These are phyloP conservation scores for Millerozyma miso DNA, from an alignment of 805 yeast genomes.

Conservation along the genomic window DNA sequence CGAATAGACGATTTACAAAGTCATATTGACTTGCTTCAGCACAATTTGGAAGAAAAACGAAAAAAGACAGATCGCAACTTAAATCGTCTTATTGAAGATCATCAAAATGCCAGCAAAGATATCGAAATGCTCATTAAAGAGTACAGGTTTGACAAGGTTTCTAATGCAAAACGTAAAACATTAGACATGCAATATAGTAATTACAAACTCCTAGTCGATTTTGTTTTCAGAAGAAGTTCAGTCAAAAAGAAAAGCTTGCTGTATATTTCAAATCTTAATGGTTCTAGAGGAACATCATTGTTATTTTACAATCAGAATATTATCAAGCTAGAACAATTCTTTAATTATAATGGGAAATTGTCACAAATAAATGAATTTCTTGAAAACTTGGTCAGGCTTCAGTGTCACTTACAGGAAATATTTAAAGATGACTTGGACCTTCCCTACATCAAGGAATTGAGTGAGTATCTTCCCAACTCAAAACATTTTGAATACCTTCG, in stretches of 20 bases:
- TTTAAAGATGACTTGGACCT: slow-evolving; percentile 15
- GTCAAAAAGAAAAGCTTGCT: neutral
- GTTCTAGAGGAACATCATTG: slow-evolving; percentile 2
- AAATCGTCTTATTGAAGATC: neutral
- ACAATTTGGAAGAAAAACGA: neutral
- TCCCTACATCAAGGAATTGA: slow-evolving; percentile 24
- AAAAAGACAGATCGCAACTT: neutral
- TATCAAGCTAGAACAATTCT: slow-evolving; percentile 22
- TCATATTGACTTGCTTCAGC: neutral
- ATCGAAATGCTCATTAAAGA: slow-evolving; percentile 4
- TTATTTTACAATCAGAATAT: slow-evolving; percentile 25
- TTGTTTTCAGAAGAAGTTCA: slow-evolving; percentile 13
- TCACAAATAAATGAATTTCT: slow-evolving; percentile 27
- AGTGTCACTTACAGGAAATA: slow-evolving; percentile 14
- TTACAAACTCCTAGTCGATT: slow-evolving; percentile 23
- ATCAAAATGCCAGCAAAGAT: neutral
- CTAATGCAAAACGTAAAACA: slow-evolving; percentile 23
- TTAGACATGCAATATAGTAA: slow-evolving; percentile 18
- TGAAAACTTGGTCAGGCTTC: slow-evolving; percentile 24
- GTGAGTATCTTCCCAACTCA: slow-evolving; percentile 17
- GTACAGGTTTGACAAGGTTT: slow-evolving; percentile 8
- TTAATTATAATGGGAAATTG: slow-evolving; percentile 19
- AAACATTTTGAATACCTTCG: slow-evolving; percentile 26
- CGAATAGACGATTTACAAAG: slow-evolving; percentile 3
- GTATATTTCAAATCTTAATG: slow-evolving; percentile 2